Evolutionary conservation across 2,329 filamentous ascomycete species (phyloP), one percentile per base, ranked within the genome.

Genomic region (Microdochium bolleyi): DNA sequence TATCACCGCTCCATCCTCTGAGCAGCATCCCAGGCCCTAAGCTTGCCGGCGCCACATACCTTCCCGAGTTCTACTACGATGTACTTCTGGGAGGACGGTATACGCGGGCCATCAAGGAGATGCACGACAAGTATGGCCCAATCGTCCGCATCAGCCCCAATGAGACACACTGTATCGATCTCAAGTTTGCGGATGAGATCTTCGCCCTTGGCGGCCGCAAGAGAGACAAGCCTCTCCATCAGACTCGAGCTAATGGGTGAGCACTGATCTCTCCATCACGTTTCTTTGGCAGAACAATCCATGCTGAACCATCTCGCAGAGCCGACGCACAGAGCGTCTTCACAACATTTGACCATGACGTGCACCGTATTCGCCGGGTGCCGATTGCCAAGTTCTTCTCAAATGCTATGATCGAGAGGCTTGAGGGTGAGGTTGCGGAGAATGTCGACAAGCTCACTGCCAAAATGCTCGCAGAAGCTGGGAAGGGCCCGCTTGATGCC

Each of bases 11-110:
- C 14, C 71, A 73, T 49, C 71, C 70, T 1, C 55, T 73, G 21
- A 60, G 57, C 53, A 58, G 58, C 8, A 66, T 73, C 24, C 71
- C 71, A 3, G 71, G 71, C 0, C 69, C 69, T 0, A 68, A 58
- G 52, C 51, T 72, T 1, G 66, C 70, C 1, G 67, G 68, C 1
- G 62, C 60, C 3, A 68, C 64, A 7, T 70, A 69, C 38, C 51
- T 65, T 1, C 70, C 69, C 11, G 71, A 73, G 49, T 65, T 67
- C 7, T 73, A 67, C 50, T 65, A 69, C 50, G 71, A 73, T 51
- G 61, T 65, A 52, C 61, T 70, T 53, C 57, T 58, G 11, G 60
- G 62, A 14, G 71, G 70, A 2, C 56, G 62, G 13, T 73, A 73
- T 54, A 65, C 64, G 8, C 57, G 58, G 2, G 57, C 60, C 21